Conservation (phyloP, 2,329 filamentous ascomycete genomes). For the Aspergillus ochraceoroseus region DNA sequence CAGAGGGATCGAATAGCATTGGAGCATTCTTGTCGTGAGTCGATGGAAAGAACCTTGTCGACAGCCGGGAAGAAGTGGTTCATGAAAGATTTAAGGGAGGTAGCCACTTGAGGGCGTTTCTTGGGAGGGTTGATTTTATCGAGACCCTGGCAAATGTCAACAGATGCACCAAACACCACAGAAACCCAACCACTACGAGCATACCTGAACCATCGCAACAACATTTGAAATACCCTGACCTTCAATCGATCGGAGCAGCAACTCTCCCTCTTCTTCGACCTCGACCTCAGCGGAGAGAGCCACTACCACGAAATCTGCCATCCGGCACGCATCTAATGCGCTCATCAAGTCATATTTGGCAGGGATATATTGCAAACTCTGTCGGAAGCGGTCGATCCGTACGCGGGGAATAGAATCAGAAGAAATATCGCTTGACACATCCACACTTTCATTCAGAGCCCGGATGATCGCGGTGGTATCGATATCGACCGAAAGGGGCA, state of each 20-base stretch:
- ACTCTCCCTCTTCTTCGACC: constrained; percentile 70
- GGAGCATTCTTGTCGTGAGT: constrained; percentile 82
- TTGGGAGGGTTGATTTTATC: constrained; percentile 75
- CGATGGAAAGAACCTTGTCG: constrained; percentile 84
- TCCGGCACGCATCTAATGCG: constrained; percentile 76
- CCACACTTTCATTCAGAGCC: constrained; percentile 71
- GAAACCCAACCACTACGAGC: too few relatives aligned
- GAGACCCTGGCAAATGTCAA: constrained; percentile 47
- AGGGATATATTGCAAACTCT: constrained; percentile 82
- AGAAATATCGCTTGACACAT: constrained; percentile 63
- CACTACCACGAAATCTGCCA: constrained; percentile 87
- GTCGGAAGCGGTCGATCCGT: constrained; percentile 84
- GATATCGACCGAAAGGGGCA: constrained; percentile 73
- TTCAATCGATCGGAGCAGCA: constrained; percentile 80
- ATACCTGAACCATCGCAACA: constrained; percentile 70
- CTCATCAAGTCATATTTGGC: constrained; percentile 67
- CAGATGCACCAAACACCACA: too few relatives aligned
- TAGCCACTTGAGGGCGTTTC: constrained; percentile 66
- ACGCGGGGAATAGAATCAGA: constrained; percentile 59
- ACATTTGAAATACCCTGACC: constrained; percentile 91
- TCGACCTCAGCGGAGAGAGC: constrained; percentile 77
- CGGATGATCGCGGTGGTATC: constrained; percentile 63
- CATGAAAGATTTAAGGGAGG: constrained; percentile 86
- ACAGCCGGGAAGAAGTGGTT: constrained; percentile 90
- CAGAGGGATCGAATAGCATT: constrained; percentile 89